Conservation (phyloP, 257 asterid species). For the Primulina huaijiensis region DNA sequence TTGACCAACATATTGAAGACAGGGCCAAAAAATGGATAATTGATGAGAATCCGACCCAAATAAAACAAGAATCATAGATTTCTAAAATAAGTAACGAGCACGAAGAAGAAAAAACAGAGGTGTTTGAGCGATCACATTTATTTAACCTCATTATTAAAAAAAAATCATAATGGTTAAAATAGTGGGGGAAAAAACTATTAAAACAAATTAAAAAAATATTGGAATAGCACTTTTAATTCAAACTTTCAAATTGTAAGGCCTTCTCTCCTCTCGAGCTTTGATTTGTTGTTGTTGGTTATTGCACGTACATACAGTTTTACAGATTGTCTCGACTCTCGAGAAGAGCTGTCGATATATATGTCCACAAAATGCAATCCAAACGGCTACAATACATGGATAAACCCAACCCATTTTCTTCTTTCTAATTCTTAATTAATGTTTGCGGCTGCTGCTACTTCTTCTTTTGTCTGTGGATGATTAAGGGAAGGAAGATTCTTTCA, state of each 20-base stretch:
- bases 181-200: no score
- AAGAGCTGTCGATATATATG: constrained; percentile 31
- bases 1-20: no score
- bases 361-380: constrained; percentile 35
- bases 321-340: constrained; percentile 39
- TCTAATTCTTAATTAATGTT: neutral
- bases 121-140: no score
- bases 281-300: constrained; percentile 7
- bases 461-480: neutral
- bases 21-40: no score
- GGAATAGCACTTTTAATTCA: neutral
- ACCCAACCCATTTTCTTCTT: constrained; percentile 15
- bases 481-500: neutral
- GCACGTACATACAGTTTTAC: constrained; percentile 26
- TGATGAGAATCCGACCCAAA: no score
- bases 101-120: no score
- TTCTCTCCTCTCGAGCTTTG: neutral
- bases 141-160: no score
- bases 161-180: no score
- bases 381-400: constrained; percentile 5
- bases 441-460: constrained; percentile 4
- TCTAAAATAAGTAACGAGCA: no score
- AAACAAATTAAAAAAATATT: no score
- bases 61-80: no score
- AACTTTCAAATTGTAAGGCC: neutral